Evolutionary conservation across 306 rosid species (phyloP).

Genomic region (Lathyrus tuberosus): DNA sequence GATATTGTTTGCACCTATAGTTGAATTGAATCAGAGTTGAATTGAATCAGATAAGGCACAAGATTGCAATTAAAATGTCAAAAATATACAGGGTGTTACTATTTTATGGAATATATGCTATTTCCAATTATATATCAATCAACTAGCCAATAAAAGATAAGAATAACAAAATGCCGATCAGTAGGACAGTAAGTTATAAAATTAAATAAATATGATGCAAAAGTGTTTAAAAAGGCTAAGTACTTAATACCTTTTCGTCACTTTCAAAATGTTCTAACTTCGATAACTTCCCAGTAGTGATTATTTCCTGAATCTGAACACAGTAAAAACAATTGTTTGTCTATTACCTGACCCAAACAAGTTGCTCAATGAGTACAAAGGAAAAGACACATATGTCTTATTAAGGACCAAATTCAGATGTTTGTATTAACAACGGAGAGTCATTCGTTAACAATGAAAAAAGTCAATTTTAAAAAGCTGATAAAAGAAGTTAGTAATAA

Average conservation of each 20-base stretch:
- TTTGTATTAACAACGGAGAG: conserved; percentile 1
- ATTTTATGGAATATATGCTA: conserved; percentile 18
- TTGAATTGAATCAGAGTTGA: conserved; percentile 38
- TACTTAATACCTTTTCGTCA: conserved; percentile 80
- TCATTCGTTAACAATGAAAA: conserved; percentile 1
- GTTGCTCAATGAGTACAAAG: conserved; percentile 1
- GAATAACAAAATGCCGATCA: neutral
- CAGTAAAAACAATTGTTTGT: conserved; percentile 36
- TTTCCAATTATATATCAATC: conserved; percentile 9
- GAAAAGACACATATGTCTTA: conserved; percentile 4
- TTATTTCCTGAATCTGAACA: conserved; percentile 92
- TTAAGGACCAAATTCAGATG: conserved; percentile 6
- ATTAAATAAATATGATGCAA: conserved; percentile 5
- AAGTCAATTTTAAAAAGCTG: conserved; percentile 6
- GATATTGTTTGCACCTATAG: conserved; percentile 74
- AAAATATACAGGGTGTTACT: neutral
- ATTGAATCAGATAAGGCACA: conserved; percentile 25
- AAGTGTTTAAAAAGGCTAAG: conserved; percentile 8
- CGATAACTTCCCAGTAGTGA: conserved; percentile 79
- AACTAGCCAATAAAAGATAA: conserved; percentile 11
- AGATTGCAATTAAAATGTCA: conserved; percentile 24
- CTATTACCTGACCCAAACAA: conserved; percentile 29
- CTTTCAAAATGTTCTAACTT: conserved; percentile 88
- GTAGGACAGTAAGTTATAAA: neutral
- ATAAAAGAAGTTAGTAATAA: neutral